Percentiles rank a stretch among this genome's conserved stretches.
Evolutionary conservation across 371 early-diverging fungal genomes (phyloP).

Genomic region (Entomophthora muscae): DNA sequence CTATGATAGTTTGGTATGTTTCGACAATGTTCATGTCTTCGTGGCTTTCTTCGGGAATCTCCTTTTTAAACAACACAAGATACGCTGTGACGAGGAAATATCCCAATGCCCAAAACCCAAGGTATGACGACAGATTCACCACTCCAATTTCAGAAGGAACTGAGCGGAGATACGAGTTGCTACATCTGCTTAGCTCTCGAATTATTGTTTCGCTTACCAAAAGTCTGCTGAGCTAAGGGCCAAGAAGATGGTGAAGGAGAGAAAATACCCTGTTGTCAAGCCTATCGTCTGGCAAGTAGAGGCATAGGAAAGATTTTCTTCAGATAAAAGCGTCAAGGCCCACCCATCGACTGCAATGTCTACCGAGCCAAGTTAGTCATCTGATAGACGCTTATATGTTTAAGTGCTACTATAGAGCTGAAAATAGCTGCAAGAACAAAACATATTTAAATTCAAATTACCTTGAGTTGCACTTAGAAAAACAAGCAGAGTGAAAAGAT

Average conservation of each 20-base stretch:
- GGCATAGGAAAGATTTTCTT: conserved; percentile 74
- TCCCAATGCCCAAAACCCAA: conserved; percentile 80
- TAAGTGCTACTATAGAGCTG: too few relatives aligned
- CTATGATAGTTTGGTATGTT: conserved; percentile 42
- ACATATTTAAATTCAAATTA: conserved; percentile 7
- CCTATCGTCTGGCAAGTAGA: conserved; percentile 94
- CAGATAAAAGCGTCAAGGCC: conserved; percentile 81
- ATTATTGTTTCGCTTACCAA: conserved; percentile 15
- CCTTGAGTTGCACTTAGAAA: conserved; percentile 90
- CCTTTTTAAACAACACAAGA: conserved; percentile 58
- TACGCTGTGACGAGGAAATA: conserved; percentile 72
- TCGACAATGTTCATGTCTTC: conserved; percentile 21
- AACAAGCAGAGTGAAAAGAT: conserved; percentile 56
- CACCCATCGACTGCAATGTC: conserved; percentile 97
- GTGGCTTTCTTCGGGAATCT: conserved; percentile 21
- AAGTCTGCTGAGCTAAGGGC: conserved; percentile 88
- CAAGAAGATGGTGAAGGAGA: conserved; percentile 90
- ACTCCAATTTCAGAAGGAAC: conserved; percentile 51
- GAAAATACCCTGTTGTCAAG: conserved; percentile 83
- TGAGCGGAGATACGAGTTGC: conserved; percentile 76
- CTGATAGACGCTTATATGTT: too few relatives aligned
- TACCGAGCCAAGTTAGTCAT: too few relatives aligned
- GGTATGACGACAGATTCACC: conserved; percentile 61
- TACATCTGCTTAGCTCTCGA: conserved; percentile 10
- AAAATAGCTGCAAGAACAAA: neutral